Evolutionary conservation across 495 filamentous ascomycete genomes (phyloP).

Genomic region (Penicillium malachiteum): DNA sequence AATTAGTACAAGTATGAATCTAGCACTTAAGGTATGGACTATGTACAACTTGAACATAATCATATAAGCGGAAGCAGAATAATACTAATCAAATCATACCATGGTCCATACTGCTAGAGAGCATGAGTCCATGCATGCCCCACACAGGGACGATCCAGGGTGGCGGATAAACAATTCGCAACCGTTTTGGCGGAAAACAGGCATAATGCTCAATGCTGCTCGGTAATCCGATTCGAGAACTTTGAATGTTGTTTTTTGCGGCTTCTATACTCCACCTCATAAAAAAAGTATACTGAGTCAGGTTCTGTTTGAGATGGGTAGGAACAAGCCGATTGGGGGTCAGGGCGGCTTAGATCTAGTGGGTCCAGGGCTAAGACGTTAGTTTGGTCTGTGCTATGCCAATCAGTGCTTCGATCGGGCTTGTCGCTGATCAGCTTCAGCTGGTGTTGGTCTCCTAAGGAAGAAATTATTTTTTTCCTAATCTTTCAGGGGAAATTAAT

Average conservation of each 20-base stretch:
- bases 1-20: too few relatives aligned
- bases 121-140: too few relatives aligned
- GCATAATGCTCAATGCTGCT: too few relatives aligned
- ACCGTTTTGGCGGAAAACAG: conserved; percentile 4
- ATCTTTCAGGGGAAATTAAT: conserved; percentile 1
- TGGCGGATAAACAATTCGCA: conserved; percentile 9
- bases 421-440: conserved; percentile 24
- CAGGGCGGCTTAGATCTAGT: conserved; percentile 11
- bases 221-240: too few relatives aligned
- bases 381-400: conserved; percentile 16
- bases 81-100: too few relatives aligned
- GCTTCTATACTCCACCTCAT: too few relatives aligned
- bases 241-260: too few relatives aligned
- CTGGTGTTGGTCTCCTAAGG: conserved; percentile 19
- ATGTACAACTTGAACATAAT: too few relatives aligned
- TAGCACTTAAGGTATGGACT: too few relatives aligned
- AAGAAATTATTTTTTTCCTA: conserved; percentile 3
- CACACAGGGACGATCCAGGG: neutral
- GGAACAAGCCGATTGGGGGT: neutral
- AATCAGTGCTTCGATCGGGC: conserved; percentile 19
- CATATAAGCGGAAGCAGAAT: too few relatives aligned
- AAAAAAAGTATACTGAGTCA: too few relatives aligned
- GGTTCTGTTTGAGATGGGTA: neutral
- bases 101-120: too few relatives aligned
- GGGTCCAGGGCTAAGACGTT: conserved; percentile 23